These are phyloP conservation scores for Fraxinus latifolia DNA, from an alignment of 305 asterid genomes.

Conservation along the genomic window DNA sequence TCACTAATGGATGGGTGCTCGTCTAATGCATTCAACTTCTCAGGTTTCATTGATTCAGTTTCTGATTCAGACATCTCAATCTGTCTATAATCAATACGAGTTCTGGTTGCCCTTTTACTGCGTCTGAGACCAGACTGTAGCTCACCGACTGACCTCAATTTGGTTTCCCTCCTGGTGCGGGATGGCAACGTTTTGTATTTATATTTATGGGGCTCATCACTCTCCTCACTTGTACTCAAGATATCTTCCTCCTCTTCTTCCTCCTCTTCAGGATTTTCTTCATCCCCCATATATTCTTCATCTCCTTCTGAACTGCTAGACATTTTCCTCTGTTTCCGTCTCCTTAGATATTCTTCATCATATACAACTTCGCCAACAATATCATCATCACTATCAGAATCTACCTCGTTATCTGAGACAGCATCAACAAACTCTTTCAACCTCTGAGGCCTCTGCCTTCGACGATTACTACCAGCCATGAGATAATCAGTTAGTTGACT, in stretches of 20 bases:
- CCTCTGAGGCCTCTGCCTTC: constrained; percentile 81
- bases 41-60: constrained; percentile 45
- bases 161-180: constrained; percentile 71
- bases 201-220: constrained; percentile 41
- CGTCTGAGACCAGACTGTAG: constrained; percentile 76
- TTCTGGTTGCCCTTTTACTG: constrained; percentile 79
- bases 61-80: constrained; percentile 84
- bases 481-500: constrained; percentile 12
- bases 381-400: constrained; percentile 81
- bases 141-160: constrained; percentile 56
- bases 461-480: constrained; percentile 53
- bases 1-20: constrained; percentile 49
- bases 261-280: constrained; percentile 76
- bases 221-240: constrained; percentile 60
- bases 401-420: constrained; percentile 67
- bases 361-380: constrained; percentile 93
- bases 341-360: constrained; percentile 78
- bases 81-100: constrained; percentile 64
- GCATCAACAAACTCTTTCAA: constrained; percentile 69
- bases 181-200: constrained; percentile 40
- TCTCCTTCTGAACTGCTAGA: constrained; percentile 91
- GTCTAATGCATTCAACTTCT: constrained; percentile 38
- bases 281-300: constrained; percentile 75
- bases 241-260: constrained; percentile 58
- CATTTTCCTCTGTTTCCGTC: constrained; percentile 50